Base-by-base conservation (phyloP, 2,329 filamentous ascomycete species). In the Emydomyces testavorans region DNA sequence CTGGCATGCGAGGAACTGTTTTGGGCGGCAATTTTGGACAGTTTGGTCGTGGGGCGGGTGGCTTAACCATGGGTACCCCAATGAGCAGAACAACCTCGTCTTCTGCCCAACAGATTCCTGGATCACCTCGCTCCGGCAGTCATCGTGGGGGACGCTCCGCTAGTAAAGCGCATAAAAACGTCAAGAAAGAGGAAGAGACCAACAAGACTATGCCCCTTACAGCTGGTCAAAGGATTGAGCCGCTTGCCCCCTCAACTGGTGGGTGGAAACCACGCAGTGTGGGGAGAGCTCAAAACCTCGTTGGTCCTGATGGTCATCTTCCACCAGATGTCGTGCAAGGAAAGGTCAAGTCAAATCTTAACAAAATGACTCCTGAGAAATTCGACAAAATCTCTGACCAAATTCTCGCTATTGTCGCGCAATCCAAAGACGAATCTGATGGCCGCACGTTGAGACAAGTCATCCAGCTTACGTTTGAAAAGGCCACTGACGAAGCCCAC, bases 281-380 rank as follows among this genome's bases (percentile, higher is more conserved):
- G 24, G 52, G 63, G 43, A 37, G 31, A 26, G 31, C 21, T 11
- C 65, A 71, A 32, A 53, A 67, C 36, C 63, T 67, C 49, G 60
- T 68, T 51, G 67, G 73, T 48, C 67, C 71, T 54, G 71, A 73
- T 6, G 71, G 72, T 43, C 76, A 85, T 58, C 78, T 96, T 71
- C 80, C 93, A 55, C 90, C 92, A 20, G 86, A 90, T 59, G 80
- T 92, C 74, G 92, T 98, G 50, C 92, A 98, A 72, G 83, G 90
- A 58, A 98, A 98, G 81, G 92, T 98, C 65, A 98, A 98, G 81
- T 84, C 88, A 54, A 85, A 85, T 52, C 74, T 98, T 60, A 98
- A 98, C 80, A 98, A 98, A 83, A 96, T 98, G 92, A 96, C 92
- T 0, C 92, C 92, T 0, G 92, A 98, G 71, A 98, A 96, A 64